These are phyloP conservation scores for Vanrija sp. DNA, from an alignment of 1,284 basidiomycete species.

Conservation along the genomic window DNA sequence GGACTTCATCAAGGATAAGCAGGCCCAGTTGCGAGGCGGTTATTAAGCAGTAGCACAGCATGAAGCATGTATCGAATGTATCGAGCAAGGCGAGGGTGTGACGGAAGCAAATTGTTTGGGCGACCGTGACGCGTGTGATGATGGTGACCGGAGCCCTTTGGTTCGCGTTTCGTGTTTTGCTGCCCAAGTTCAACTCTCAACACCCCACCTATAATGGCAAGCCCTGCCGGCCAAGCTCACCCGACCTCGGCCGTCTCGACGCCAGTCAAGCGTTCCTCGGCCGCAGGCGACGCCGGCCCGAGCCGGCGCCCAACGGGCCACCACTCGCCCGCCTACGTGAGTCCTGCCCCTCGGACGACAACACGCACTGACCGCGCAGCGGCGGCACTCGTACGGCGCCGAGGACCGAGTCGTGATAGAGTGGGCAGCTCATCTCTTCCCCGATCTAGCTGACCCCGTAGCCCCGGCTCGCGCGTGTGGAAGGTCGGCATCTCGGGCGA, in stretches of 20 bases:
- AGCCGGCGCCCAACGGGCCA: conserved; percentile 26
- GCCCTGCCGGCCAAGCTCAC: no score
- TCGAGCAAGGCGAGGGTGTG: no score
- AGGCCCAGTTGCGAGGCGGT: conserved; percentile 28
- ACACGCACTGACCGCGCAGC: conserved; percentile 24
- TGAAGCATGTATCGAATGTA: no score
- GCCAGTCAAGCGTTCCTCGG: conserved; percentile 27
- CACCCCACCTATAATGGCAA: no score
- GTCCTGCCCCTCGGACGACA: not conserved
- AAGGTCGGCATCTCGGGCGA: conserved; percentile 52
- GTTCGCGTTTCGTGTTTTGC: no score
- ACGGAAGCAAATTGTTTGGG: no score
- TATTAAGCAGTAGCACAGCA: no score
- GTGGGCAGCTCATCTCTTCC: conserved; percentile 22
- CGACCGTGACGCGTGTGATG: no score
- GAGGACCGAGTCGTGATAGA: conserved; percentile 51
- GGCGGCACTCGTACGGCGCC: conserved; percentile 50
- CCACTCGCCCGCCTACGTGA: conserved; percentile 37
- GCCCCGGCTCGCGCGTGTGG: conserved; percentile 49
- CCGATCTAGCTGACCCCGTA: conserved; percentile 5
- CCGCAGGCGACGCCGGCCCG: conserved; percentile 29
- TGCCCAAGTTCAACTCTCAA: no score
- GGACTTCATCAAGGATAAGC: conserved; percentile 38
- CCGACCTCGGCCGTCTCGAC: conserved; percentile 6
- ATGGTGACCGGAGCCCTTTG: no score